Evolutionary conservation across 805 yeast genomes (phyloP).

Genomic region (Kodamaea fukazawae): DNA sequence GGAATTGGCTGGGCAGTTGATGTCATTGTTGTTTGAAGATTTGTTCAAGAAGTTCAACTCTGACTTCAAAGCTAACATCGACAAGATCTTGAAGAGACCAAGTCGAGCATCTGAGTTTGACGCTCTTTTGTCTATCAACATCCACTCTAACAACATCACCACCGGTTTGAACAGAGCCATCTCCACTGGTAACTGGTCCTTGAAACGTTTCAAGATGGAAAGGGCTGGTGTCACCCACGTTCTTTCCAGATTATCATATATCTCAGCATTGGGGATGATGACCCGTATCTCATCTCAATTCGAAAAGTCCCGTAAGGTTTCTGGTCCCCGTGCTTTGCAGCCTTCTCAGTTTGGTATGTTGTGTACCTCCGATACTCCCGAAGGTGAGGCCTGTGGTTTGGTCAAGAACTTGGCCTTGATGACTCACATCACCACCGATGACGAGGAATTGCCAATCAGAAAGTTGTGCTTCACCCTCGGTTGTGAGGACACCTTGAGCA

Average conservation of each 20-base stretch:
- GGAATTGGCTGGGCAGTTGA: slow-evolving; percentile 95
- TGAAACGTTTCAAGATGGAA: slow-evolving; percentile 98
- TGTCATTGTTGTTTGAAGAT: slow-evolving; percentile 94
- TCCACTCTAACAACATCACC: slow-evolving; percentile 90
- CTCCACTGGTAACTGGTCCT: slow-evolving; percentile 98
- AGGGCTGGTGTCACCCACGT: slow-evolving; percentile 99
- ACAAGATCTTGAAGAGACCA: slow-evolving; percentile 89
- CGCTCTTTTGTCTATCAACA: slow-evolving; percentile 83
- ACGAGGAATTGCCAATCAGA: slow-evolving; percentile 86
- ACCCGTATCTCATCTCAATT: slow-evolving; percentile 98
- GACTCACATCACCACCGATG: slow-evolving; percentile 99
- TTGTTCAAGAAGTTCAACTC: slow-evolving; percentile 93
- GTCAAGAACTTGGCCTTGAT: slow-evolving; percentile 94
- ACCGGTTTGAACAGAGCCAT: slow-evolving; percentile 94
- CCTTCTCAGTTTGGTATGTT: slow-evolving; percentile 99
- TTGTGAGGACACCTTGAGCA: slow-evolving; percentile 77
- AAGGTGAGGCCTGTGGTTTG: slow-evolving; percentile 99
- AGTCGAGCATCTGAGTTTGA: slow-evolving; percentile 94
- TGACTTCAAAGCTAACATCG: slow-evolving; percentile 92
- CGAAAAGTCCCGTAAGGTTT: slow-evolving; percentile 95
- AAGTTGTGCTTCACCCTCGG: slow-evolving; percentile 79
- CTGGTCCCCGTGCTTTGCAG: slow-evolving; percentile 98
- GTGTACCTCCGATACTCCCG: slow-evolving; percentile 98
- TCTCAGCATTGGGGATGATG: slow-evolving; percentile 98
- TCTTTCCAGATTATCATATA: slow-evolving; percentile 83